Evolutionary conservation across 768 basidiomycete species (phyloP), one percentile per base, ranked within the genome.

Genomic region (Mycena haematopus): DNA sequence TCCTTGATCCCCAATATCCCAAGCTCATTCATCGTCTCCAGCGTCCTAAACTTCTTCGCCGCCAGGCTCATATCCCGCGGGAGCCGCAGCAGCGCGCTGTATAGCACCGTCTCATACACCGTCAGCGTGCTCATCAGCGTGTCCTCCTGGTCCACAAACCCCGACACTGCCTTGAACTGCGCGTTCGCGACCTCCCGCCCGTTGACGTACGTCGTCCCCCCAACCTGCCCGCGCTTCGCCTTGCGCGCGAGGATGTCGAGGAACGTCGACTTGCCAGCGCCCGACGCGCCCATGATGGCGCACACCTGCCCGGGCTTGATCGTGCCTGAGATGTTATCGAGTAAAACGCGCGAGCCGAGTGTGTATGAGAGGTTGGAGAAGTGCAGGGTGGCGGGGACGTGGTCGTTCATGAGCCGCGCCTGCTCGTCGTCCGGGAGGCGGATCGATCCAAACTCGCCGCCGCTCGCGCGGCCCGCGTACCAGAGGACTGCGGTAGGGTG

Each of bases 141-240:
- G 74, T 99, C 97, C 75, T 99, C 97, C 76, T 99, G 97, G 72
- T 99, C 96, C 46, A 99, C 97, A 67, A 92, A 99, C 31, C 97
- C 97, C 66, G 91, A 87, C 6, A 98, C 90, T 36, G 87, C 86
- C 73, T 87, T 89, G 80, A 93, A 97, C 72, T 91, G 86, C 25
- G 80, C 76, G 73, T 93, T 82, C 46, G 80, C 79, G 25, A 96
- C 89, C 62, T 84, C 82, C 3, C 93, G 82, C 0, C 96, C 96
- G 70, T 99, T 99, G 54, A 98, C 88, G 21, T 93, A 84, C 38
- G 89, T 90, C 29, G 82, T 82, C 2, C 96, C 96, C 36, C 76
- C 73, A 8, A 96, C 91, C 1, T 69, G 60, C 0, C 97, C 97
- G 15, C 89, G 82, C 78, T 99, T 99, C 65, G 84, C 78, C 76